These are phyloP conservation scores for Ganoderma resinaceum DNA, from an alignment of 1,284 basidiomycete species.

Conservation along the genomic window DNA sequence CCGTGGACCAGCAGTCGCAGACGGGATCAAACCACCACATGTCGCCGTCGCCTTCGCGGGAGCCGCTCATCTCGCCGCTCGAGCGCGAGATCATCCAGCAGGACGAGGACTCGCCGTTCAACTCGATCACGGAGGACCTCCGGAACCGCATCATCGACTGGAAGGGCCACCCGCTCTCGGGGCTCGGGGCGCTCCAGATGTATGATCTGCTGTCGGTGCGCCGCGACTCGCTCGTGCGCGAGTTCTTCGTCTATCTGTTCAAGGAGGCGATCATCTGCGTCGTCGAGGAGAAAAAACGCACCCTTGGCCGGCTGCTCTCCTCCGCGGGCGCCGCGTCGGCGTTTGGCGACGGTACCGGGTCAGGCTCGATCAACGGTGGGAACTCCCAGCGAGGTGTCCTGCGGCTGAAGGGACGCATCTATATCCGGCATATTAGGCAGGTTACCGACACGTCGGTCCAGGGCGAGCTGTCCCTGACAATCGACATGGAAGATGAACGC, in stretches of 20 bases:
- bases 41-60: conserved; percentile 38
- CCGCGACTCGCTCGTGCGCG: conserved; percentile 85
- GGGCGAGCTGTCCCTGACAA: conserved; percentile 88
- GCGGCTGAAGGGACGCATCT: conserved; percentile 93
- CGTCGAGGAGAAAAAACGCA: conserved; percentile 90
- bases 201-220: conserved; percentile 91
- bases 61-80: conserved; percentile 28
- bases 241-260: conserved; percentile 97
- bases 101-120: conserved; percentile 73
- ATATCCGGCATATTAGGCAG: conserved; percentile 90
- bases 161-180: conserved; percentile 89
- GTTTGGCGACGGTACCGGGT: conserved; percentile 51
- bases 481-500: conserved; percentile 94
- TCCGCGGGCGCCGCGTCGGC: conserved; percentile 49
- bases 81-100: conserved; percentile 30
- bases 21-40: conserved; percentile 28
- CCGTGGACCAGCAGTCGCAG: conserved; percentile 32
- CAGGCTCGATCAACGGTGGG: conserved; percentile 47
- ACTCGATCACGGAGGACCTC: conserved; percentile 85
- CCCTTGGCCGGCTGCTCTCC: conserved; percentile 74
- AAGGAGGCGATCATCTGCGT: conserved; percentile 97
- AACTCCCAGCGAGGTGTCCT: conserved; percentile 76
- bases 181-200: conserved; percentile 88
- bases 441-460: conserved; percentile 81
- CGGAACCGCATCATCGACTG: conserved; percentile 90